A percentile compares a stretch with the other conserved stretches of the same genome.
These are phyloP conservation scores for Dryas alaskensis DNA, from an alignment of 306 rosid genomes.

Conservation along the genomic window DNA sequence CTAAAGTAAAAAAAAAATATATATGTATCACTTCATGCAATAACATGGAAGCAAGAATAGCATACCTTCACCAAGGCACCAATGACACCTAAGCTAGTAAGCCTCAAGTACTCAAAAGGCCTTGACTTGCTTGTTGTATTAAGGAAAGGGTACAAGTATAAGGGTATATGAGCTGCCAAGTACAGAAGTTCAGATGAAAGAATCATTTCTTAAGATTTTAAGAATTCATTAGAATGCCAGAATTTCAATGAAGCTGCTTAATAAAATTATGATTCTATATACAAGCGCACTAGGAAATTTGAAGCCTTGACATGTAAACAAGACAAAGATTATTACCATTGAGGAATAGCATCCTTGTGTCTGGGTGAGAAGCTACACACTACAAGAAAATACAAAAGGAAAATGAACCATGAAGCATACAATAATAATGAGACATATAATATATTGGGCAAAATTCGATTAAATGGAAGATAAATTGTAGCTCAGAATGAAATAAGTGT, in stretches of 20 bases:
- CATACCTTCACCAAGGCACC: constrained; percentile 88
- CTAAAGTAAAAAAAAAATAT: not conserved
- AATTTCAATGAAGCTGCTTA: not conserved
- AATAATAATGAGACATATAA: not conserved
- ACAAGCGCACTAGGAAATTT: not conserved
- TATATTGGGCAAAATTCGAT: not conserved
- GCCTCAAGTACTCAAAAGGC: constrained; percentile 80
- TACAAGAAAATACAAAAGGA: constrained; percentile 30
- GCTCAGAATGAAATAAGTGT: constrained; percentile 1
- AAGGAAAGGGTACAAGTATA: constrained; percentile 82
- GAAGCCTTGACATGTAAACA: constrained; percentile 25
- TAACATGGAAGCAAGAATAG: constrained; percentile 6
- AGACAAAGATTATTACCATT: constrained; percentile 56
- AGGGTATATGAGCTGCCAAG: constrained; percentile 73
- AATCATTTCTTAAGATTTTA: not conserved
- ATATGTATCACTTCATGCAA: not conserved
- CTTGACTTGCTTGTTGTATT: constrained; percentile 69
- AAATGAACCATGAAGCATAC: constrained; percentile 24
- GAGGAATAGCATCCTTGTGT: constrained; percentile 72
- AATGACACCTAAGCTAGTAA: constrained; percentile 84
- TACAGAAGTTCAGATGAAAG: constrained; percentile 22
- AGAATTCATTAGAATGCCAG: not conserved
- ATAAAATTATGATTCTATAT: not conserved
- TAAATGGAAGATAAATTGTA: not conserved
- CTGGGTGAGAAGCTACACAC: constrained; percentile 89